A percentile compares a stretch with the other conserved stretches of the same genome.
Evolutionary conservation across 116 monocot genomes (phyloP).

Genomic region (Phalaenopsis hybrid): DNA sequence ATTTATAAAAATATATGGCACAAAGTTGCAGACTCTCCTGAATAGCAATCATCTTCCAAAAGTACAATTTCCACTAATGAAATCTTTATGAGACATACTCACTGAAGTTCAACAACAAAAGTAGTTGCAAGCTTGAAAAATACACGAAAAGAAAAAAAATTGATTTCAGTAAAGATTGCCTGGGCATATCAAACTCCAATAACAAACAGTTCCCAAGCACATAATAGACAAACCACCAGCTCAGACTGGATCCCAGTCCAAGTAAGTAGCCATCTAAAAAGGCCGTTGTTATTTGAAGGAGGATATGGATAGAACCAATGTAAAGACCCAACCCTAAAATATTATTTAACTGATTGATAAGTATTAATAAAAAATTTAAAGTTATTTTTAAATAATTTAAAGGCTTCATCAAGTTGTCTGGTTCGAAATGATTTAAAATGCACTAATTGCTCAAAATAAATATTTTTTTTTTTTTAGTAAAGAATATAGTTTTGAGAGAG

Average conservation of each 20-base stretch:
- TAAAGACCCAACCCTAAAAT: too few species aligned
- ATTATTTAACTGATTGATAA: too few species aligned
- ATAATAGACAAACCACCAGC: neutral
- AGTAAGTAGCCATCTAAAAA: neutral
- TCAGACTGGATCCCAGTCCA: neutral
- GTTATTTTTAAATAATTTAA: too few species aligned
- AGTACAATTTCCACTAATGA: neutral
- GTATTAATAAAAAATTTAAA: too few species aligned
- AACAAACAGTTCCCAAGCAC: neutral
- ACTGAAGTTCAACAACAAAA: neutral
- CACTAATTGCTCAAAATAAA: too few species aligned
- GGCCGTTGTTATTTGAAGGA: neutral
- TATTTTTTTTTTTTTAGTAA: too few species aligned
- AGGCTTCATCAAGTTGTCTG: too few species aligned
- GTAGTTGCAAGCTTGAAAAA: neutral
- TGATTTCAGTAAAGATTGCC: neutral
- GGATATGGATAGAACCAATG: neutral
- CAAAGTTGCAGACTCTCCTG: neutral
- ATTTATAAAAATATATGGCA: constrained; percentile 6
- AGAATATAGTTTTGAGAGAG: too few species aligned
- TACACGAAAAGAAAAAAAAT: neutral
- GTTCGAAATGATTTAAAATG: too few species aligned
- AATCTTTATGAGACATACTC: neutral
- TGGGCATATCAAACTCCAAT: neutral
- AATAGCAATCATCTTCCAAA: neutral